These are phyloP conservation scores for Aureobasidium musti DNA, from an alignment of 2,329 filamentous ascomycete genomes.

Conservation along the genomic window DNA sequence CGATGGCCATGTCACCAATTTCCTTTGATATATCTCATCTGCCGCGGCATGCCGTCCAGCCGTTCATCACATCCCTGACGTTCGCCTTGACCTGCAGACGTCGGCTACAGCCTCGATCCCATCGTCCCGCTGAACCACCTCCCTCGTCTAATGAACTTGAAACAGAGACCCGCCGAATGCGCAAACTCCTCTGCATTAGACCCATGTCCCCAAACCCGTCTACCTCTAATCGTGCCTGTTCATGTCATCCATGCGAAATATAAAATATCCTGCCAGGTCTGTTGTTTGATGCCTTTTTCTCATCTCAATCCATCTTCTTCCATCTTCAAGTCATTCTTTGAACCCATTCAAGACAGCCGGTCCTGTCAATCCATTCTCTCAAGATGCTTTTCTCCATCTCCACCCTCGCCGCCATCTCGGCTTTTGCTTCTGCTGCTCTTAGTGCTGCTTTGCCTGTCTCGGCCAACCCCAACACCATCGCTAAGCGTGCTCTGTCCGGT, in stretches of 20 bases:
- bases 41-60: conserved; percentile 1
- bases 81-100: conserved; percentile 10
- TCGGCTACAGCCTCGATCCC: conserved; percentile 5
- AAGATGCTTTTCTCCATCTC: conserved; percentile 32
- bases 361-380: conserved; percentile 31
- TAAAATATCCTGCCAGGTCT: conserved; percentile 20
- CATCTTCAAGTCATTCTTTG: neutral
- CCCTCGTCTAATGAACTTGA: conserved; percentile 28
- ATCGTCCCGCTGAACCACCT: conserved; percentile 12
- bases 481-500: conserved; percentile 32
- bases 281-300: neutral
- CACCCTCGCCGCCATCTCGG: conserved; percentile 30
- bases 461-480: conserved; percentile 13
- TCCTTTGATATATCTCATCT: neutral
- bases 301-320: neutral
- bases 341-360: conserved; percentile 27
- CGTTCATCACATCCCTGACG: conserved; percentile 7
- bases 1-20: neutral
- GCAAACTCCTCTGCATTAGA: conserved; percentile 28
- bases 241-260: neutral
- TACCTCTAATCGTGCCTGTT: neutral
- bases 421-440: conserved; percentile 32
- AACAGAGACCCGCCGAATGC: conserved; percentile 23
- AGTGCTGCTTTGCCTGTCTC: conserved; percentile 29
- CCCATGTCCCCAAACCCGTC: neutral